These are phyloP conservation scores for Metschnikowia kunwiensis DNA, from an alignment of 805 yeast species.

Conservation along the genomic window DNA sequence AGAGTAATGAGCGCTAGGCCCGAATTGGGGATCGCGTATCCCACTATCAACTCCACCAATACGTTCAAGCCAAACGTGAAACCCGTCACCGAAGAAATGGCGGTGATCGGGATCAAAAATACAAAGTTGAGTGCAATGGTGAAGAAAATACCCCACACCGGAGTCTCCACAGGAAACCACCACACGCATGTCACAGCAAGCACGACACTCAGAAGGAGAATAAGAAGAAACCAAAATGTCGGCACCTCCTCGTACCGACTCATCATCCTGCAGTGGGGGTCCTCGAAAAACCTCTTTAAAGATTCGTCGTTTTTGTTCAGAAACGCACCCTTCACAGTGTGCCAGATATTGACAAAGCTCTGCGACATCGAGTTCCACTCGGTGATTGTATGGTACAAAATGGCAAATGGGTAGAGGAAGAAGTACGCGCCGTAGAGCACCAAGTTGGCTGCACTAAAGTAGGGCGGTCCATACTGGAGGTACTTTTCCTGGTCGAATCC, in stretches of 20 bases:
- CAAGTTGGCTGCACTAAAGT: conserved; percentile 59
- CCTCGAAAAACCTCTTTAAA: conserved; percentile 28
- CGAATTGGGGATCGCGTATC: conserved; percentile 62
- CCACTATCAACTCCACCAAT: conserved; percentile 60
- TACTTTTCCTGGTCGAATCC: conserved; percentile 47
- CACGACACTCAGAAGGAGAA: conserved; percentile 45
- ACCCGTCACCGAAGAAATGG: conserved; percentile 62
- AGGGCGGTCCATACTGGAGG: conserved; percentile 60
- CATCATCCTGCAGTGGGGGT: conserved; percentile 60
- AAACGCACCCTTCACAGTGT: conserved; percentile 29
- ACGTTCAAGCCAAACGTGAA: conserved; percentile 58
- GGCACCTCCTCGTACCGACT: conserved; percentile 65
- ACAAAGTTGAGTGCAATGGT: conserved; percentile 53
- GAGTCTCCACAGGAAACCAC: conserved; percentile 52
- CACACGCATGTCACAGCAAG: conserved; percentile 44
- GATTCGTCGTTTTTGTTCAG: conserved; percentile 5
- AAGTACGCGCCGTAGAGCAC: conserved; percentile 57
- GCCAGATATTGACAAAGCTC: conserved; percentile 36
- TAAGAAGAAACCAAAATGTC: conserved; percentile 60
- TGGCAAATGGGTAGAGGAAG: conserved; percentile 54
- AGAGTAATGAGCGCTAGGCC: conserved; percentile 60
- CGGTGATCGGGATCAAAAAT: conserved; percentile 58
- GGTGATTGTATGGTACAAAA: conserved; percentile 45
- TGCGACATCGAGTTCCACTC: conserved; percentile 44
- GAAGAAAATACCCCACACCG: conserved; percentile 61